Base-by-base conservation (phyloP, 768 basidiomycete species). In the Mycena galericulata region DNA sequence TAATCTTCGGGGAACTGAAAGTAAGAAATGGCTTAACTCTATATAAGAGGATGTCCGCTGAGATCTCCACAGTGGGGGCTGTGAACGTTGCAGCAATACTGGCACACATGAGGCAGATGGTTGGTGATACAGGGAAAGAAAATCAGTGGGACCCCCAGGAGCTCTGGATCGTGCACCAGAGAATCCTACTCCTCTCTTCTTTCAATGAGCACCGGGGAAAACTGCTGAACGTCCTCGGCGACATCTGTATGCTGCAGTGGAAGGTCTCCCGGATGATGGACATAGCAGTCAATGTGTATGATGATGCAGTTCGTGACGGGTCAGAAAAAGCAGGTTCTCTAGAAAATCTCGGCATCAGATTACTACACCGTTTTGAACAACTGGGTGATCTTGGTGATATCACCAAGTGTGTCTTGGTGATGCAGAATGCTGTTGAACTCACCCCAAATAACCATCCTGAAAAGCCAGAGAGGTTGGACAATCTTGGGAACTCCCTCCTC, bases 401-500 rank as follows among this genome's bases (percentile, higher is more conserved):
- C 20, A 43, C 26, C 38, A 43, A 32, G 27, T 57, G 5, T 29
- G 40, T 53, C 15, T 30, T 10, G 18, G 38, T 56, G 22, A 7
- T n/a, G n/a, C n/a, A 56, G 26, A 22, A 26, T 5, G 58, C 73
- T 34, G 71, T 79, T 9, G 54, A 69, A n/a, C 40, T 77, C 22
- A 71, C 72, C 18, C 70, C 74, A 22, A 63, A 75, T 29, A 74
- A 65, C 5, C 73, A 77, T 56, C 46, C 67, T 26, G 60, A 61
- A 36, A 72, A 54, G 30, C 62, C 76, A 15, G 8, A 34, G 1
- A 57, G 41, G 20, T 45, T 78, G 4, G 66, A 68, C 63, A 66
- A 73, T 46, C 69, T 75, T 40, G 77, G 72, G 9, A 30, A 36
- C 45, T 65, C 65, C 1, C 62, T 77, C 18, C 27, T 18, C 0